Evolutionary conservation across 1,284 basidiomycete species (phyloP).

Genomic region (Puccinia coronata): DNA sequence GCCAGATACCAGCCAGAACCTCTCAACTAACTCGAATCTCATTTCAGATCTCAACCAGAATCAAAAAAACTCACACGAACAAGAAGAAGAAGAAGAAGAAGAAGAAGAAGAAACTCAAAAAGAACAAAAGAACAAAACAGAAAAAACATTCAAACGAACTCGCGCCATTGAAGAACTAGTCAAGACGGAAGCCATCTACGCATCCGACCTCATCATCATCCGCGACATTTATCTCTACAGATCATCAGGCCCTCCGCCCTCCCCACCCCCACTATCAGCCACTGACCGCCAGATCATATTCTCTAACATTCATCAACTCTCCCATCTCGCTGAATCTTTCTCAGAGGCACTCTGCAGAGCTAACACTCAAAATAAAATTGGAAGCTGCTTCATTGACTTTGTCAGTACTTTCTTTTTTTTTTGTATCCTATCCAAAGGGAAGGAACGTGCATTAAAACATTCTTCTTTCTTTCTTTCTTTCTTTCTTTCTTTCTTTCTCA

Average conservation of each 20-base stretch:
- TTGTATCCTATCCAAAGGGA: neutral
- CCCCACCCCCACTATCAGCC: neutral
- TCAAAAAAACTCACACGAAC: neutral
- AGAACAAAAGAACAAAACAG: too few relatives aligned
- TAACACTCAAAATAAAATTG: neutral
- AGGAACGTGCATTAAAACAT: slow-evolving; percentile 13
- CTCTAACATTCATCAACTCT: slow-evolving; percentile 18
- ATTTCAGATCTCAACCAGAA: neutral
- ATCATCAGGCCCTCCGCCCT: slow-evolving; percentile 9
- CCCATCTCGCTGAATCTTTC: neutral
- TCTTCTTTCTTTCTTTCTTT: slow-evolving; percentile 28
- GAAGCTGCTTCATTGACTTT: slow-evolving; percentile 30
- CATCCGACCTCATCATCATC: slow-evolving; percentile 26
- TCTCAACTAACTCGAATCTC: too few relatives aligned
- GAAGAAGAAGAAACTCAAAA: too few relatives aligned
- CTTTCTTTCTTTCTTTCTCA: neutral
- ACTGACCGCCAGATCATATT: slow-evolving; percentile 27
- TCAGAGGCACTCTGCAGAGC: neutral
- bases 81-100: too few relatives aligned
- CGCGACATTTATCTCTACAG: slow-evolving; percentile 25
- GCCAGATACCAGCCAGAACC: too few relatives aligned
- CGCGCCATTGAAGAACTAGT: slow-evolving; percentile 27
- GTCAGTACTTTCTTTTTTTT: slow-evolving; percentile 1
- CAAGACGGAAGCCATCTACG: slow-evolving; percentile 29
- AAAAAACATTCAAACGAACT: too few relatives aligned